A percentile compares a stretch with the other conserved stretches of the same genome.
Evolutionary conservation across 495 filamentous ascomycete genomes (phyloP).

Genomic region (Opeltia flavorubescens): DNA sequence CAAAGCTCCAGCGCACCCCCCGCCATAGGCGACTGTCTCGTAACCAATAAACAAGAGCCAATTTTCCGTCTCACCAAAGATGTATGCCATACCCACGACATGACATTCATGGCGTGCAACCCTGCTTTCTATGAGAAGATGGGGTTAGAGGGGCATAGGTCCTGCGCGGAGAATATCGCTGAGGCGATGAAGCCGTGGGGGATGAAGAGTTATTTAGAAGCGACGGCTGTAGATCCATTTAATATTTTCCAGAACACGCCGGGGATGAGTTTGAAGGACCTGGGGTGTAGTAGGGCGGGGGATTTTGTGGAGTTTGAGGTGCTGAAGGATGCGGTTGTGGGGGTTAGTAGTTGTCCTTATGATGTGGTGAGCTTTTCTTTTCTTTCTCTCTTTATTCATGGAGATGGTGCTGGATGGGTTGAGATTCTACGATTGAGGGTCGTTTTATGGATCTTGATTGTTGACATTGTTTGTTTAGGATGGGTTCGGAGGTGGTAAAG

Average conservation of each 20-base stretch:
- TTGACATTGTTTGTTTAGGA: constrained; percentile 3
- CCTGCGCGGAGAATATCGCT: constrained; percentile 23
- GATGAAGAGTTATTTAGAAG: constrained; percentile 17
- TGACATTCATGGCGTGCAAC: constrained; percentile 29
- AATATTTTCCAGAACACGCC: constrained; percentile 28
- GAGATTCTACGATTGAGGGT: background rate
- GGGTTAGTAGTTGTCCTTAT: constrained; percentile 25
- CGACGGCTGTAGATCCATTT: constrained; percentile 21
- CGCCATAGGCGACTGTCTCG: constrained; percentile 22
- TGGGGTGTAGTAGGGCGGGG: constrained; percentile 21
- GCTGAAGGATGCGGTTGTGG: constrained; percentile 21
- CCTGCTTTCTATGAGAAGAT: constrained; percentile 22
- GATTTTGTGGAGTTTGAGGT: constrained; percentile 27
- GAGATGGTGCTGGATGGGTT: background rate
- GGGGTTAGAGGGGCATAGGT: constrained; percentile 20
- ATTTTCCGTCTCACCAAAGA: constrained; percentile 19
- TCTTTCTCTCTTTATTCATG: background rate
- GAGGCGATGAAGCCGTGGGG: constrained; percentile 22
- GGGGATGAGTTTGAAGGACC: constrained; percentile 22
- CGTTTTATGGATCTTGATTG: background rate
- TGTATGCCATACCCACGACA: constrained; percentile 24
- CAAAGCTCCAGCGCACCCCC: constrained; percentile 16
- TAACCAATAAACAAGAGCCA: constrained; percentile 20
- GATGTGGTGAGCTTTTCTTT: constrained; percentile 13
- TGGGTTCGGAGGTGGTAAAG: constrained; percentile 24